Evolutionary conservation across 371 early-diverging fungal species (phyloP).

Genomic region (Amoeboaphelidium protococcarum): DNA sequence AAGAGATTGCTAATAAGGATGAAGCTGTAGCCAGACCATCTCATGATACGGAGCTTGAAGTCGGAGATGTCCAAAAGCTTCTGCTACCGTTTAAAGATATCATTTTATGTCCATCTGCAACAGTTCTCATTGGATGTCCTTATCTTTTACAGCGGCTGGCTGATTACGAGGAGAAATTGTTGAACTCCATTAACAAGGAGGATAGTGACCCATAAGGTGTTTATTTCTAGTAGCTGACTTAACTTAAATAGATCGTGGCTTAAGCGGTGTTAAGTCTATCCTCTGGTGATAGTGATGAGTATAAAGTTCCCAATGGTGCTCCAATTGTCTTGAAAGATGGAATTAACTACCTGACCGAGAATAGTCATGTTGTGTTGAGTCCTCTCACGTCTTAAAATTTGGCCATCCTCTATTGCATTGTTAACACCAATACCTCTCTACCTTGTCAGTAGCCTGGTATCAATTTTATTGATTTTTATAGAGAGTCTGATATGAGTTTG

Average conservation of each 20-base stretch:
- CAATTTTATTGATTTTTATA: constrained; percentile 49
- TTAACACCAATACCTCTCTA: constrained; percentile 27
- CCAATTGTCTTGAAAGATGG: neutral
- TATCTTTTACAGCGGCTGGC: too few relatives aligned
- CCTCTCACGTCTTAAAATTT: constrained; percentile 40
- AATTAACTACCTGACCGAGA: constrained; percentile 24
- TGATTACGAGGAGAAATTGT: neutral
- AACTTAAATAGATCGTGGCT: neutral
- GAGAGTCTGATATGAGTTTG: constrained; percentile 44
- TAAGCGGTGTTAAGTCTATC: neutral
- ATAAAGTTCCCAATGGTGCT: neutral
- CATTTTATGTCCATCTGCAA: too few relatives aligned
- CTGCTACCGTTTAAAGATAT: too few relatives aligned
- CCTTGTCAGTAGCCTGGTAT: constrained; percentile 45
- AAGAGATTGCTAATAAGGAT: too few relatives aligned
- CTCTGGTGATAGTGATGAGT: neutral
- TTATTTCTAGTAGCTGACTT: neutral
- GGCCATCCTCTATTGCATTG: constrained; percentile 36
- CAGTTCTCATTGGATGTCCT: too few relatives aligned
- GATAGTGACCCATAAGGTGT: neutral
- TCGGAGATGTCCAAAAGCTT: too few relatives aligned
- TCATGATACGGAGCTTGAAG: too few relatives aligned
- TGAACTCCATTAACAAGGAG: neutral
- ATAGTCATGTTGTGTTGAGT: constrained; percentile 16
- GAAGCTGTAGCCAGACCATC: too few relatives aligned